Evolutionary conservation across 495 filamentous ascomycete genomes (phyloP), one percentile per base, ranked within the genome.

Genomic region (Aspergillus kassunensis): DNA sequence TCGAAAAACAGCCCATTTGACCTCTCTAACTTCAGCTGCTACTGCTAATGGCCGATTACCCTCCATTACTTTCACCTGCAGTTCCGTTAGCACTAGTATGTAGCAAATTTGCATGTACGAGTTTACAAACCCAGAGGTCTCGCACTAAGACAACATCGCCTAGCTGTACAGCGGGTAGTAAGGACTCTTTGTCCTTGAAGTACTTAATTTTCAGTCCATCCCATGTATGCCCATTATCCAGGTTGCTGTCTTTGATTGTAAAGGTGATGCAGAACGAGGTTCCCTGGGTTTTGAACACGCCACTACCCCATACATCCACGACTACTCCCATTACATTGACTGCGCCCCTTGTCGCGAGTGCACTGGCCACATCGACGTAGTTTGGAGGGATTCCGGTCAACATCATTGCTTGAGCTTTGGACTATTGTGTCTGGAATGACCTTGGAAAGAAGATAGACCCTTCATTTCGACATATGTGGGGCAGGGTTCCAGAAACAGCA

Each of bases 111-210:
- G 21, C 12, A 36, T 23, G 29, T 16, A n/a, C 24, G 11, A 35
- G 15, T 15, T 50, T 2, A 60, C 68, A 56, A 56, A 80, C 74
- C 50, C 61, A 62, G 13, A 79, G 45, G 12, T 63, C 59, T 33
- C 70, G 71, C 19, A 82, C 57, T 16, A 78, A 54, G 21, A 80
- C 58, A 36, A 80, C 74, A 60, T 81, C 79, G 11, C 74, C 66
- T 9, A 56, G n/a, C 16, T 65, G 35, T 27, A 74, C 58, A 34
- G 53, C 49, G 10, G 79, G 79, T 13, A 81, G 53, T 7, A 58
- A 33, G 25, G 45, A 60, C 29, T 65, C 57, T 25, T 66, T 58
- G 12, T 69, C 60, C 43, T 67, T 72, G 58, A 82, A 82, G 54
- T 72, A 80, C 40, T 71, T 78, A 51, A 80, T 56, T 55, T 71